These are phyloP conservation scores for Phytophthora pistaciae DNA, from an alignment of 352 stramenopile species.

Conservation along the genomic window DNA sequence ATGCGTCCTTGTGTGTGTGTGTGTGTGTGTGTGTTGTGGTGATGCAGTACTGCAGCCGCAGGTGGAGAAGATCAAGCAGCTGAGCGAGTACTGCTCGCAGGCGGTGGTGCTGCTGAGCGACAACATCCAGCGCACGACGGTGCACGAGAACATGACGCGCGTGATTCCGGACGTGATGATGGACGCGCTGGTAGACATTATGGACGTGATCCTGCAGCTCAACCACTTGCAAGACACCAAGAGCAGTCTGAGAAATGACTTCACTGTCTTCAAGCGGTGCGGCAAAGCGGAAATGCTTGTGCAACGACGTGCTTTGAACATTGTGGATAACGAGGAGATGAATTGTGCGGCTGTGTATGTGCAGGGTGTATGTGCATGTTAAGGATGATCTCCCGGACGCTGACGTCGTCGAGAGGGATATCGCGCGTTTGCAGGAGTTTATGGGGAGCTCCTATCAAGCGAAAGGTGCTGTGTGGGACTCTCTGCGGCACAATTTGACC, in stretches of 20 bases:
- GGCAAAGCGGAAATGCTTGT: not conserved
- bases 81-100: slow-evolving; percentile 67
- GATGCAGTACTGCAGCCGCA: slow-evolving; percentile 68
- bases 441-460: slow-evolving; percentile 59
- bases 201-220: slow-evolving; percentile 72
- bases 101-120: slow-evolving; percentile 72
- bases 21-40: not conserved
- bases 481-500: slow-evolving; percentile 65
- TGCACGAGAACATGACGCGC: slow-evolving; percentile 71
- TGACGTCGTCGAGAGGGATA: slow-evolving; percentile 59
- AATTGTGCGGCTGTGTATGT: not conserved
- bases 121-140: slow-evolving; percentile 73
- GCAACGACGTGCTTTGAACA: not conserved
- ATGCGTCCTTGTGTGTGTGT: not conserved
- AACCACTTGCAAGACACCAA: slow-evolving; percentile 78
- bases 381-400: slow-evolving; percentile 45
- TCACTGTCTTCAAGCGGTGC: slow-evolving; percentile 78
- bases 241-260: slow-evolving; percentile 77
- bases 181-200: slow-evolving; percentile 63
- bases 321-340: not conserved
- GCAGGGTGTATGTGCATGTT: slow-evolving; percentile 63
- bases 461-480: slow-evolving; percentile 72
- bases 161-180: slow-evolving; percentile 72
- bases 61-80: slow-evolving; percentile 58
- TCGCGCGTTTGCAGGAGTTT: slow-evolving; percentile 72